phyloP scores from a whole-genome alignment of 2,329 filamentous ascomycete genomes.

The Drechslerella coelobrocha region DNA sequence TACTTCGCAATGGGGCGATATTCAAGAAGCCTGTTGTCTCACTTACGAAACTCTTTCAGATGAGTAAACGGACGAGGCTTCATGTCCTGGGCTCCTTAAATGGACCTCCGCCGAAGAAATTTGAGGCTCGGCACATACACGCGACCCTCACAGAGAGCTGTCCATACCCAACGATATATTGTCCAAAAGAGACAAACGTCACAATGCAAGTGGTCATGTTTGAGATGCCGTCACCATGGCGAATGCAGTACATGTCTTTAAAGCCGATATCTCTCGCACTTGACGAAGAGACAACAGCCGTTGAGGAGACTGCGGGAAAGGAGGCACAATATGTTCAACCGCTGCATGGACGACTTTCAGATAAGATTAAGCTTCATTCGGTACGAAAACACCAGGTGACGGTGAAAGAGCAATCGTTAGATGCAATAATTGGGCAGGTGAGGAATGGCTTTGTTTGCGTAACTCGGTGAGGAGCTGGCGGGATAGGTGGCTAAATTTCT shows the following conservation, averaged over 20 bases:
- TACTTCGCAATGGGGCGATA: constrained; percentile 80
- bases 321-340: constrained; percentile 36
- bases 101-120: constrained; percentile 62
- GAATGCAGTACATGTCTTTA: constrained; percentile 96
- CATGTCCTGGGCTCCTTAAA: constrained; percentile 88
- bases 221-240: constrained; percentile 79
- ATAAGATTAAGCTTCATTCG: constrained; percentile 87
- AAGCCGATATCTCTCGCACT: constrained; percentile 86
- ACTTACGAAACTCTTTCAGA: constrained; percentile 80
- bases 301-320: constrained; percentile 53
- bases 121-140: constrained; percentile 75
- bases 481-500: constrained; percentile 64
- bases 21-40: constrained; percentile 72
- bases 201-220: constrained; percentile 89
- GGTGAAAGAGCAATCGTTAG: constrained; percentile 79
- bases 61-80: constrained; percentile 82
- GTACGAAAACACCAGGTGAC: constrained; percentile 78
- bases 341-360: constrained; percentile 55
- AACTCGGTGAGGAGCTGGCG: neutral
- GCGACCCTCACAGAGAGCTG: constrained; percentile 64
- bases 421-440: constrained; percentile 65
- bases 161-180: constrained; percentile 74
- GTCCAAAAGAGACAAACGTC: constrained; percentile 68
- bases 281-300: constrained; percentile 69
- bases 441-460: neutral